Percentiles rank a stretch among this genome's conserved stretches.
Conservation (phyloP, 768 basidiomycete genomes). For the Clathrus columnatus region DNA sequence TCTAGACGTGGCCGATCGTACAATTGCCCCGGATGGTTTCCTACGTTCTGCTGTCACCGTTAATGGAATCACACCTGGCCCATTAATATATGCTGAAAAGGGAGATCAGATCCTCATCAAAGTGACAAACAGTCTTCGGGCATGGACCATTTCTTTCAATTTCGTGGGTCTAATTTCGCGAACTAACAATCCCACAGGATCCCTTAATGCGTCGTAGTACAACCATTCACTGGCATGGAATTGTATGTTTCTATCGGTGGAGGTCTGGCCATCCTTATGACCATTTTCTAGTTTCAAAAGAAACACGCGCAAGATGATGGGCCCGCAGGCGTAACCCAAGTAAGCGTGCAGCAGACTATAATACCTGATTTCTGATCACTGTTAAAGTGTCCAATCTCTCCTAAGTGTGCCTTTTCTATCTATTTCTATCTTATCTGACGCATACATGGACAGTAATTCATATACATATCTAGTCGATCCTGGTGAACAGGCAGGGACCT, state of each 20-base stretch:
- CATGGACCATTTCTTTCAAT: neutral
- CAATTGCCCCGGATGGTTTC: conserved; percentile 27
- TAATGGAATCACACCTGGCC: conserved; percentile 17
- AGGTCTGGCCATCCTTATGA: neutral
- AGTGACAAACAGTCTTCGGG: conserved; percentile 4
- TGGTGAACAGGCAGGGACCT: conserved; percentile 9
- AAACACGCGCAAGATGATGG: conserved; percentile 3
- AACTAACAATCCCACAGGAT: neutral
- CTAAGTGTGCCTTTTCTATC: neutral
- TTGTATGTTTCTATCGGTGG: neutral
- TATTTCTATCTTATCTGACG: neutral
- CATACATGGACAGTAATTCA: neutral
- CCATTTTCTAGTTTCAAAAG: neutral
- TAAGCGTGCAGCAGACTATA: neutral
- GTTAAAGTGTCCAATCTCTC: conserved; percentile 6
- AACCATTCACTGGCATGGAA: conserved; percentile 10
- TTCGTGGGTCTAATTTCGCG: too few relatives aligned
- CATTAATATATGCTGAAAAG: conserved; percentile 18
- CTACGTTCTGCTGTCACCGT: conserved; percentile 16
- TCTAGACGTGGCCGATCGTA: conserved; percentile 17
- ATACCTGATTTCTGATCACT: neutral
- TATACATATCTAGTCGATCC: conserved; percentile 6
- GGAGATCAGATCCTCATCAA: conserved; percentile 10
- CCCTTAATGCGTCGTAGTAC: conserved; percentile 10
- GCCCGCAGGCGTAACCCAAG: conserved; percentile 8